Conservation (phyloP, 768 basidiomycete genomes). For the Lactarius tabidus region DNA sequence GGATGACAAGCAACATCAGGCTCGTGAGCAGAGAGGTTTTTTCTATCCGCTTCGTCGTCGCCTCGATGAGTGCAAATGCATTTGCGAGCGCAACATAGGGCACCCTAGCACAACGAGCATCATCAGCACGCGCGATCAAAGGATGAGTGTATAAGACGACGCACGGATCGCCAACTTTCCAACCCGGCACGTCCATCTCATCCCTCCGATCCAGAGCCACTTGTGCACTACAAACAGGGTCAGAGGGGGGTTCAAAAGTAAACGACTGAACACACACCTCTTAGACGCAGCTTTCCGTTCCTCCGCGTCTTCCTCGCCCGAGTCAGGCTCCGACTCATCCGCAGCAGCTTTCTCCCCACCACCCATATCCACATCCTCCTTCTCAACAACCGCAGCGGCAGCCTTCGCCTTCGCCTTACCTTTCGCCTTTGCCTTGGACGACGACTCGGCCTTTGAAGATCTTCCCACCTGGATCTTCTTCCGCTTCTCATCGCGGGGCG, state of each 20-base stretch:
- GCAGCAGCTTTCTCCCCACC: constrained; percentile 25
- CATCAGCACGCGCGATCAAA: constrained; percentile 1
- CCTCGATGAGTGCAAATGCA: constrained; percentile 84
- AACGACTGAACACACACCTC: constrained; percentile 44
- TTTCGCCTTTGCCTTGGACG: constrained; percentile 14
- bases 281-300: constrained; percentile 58
- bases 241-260: neutral
- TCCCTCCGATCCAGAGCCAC: constrained; percentile 53
- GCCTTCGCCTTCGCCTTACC: constrained; percentile 21
- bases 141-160: constrained; percentile 39
- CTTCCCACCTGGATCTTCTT: neutral
- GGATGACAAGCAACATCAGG: constrained; percentile 87
- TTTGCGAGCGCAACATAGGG: constrained; percentile 93
- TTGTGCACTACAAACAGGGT: constrained; percentile 53
- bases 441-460: constrained; percentile 8
- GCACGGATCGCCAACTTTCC: constrained; percentile 83
- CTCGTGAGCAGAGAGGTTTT: constrained; percentile 86
- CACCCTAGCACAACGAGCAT: constrained; percentile 51
- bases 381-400: neutral
- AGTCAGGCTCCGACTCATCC: constrained; percentile 30
- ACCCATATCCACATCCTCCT: constrained; percentile 23
- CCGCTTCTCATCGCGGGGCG: neutral
- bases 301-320: constrained; percentile 40
- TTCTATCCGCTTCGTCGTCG: constrained; percentile 92
- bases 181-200: constrained; percentile 75